Evolutionary conservation across 2,329 filamentous ascomycete genomes (phyloP).

Genomic region (Metarhizium anisopliae): DNA sequence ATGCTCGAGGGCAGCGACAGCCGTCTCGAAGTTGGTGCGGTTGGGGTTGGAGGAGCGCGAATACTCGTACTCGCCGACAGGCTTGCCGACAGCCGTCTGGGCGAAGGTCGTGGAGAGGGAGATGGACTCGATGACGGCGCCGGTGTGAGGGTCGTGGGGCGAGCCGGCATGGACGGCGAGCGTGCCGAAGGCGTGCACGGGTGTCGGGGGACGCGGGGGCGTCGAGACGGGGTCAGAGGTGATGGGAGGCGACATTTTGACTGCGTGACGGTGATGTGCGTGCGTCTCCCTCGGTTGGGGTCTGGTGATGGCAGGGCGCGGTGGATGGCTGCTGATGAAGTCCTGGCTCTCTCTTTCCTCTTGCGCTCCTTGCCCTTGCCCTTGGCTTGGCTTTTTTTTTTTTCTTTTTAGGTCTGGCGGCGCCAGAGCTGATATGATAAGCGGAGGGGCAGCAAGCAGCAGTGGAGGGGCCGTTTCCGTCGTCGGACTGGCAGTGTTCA

Average conservation of each 20-base stretch:
- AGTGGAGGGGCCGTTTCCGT: background rate
- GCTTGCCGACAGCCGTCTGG: constrained; percentile 80
- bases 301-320: background rate
- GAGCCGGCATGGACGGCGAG: constrained; percentile 90
- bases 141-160: constrained; percentile 82
- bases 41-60: constrained; percentile 91
- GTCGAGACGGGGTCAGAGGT: constrained; percentile 54
- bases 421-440: background rate
- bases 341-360: background rate
- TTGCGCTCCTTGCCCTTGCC: too few relatives aligned
- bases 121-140: constrained; percentile 93
- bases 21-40: constrained; percentile 85
- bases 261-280: background rate
- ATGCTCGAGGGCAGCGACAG: constrained; percentile 85
- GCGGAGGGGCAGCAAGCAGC: background rate
- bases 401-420: background rate
- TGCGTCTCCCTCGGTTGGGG: background rate
- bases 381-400: background rate
- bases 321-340: too few relatives aligned
- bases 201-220: constrained; percentile 61
- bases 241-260: constrained; percentile 20
- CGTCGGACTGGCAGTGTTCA: background rate
- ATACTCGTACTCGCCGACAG: constrained; percentile 87
- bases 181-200: constrained; percentile 78
- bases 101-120: constrained; percentile 94